A percentile compares a stretch with the other conserved stretches of the same genome.
phyloP scores from a whole-genome alignment of 768 basidiomycete species.

The Agrocybe pediades region DNA sequence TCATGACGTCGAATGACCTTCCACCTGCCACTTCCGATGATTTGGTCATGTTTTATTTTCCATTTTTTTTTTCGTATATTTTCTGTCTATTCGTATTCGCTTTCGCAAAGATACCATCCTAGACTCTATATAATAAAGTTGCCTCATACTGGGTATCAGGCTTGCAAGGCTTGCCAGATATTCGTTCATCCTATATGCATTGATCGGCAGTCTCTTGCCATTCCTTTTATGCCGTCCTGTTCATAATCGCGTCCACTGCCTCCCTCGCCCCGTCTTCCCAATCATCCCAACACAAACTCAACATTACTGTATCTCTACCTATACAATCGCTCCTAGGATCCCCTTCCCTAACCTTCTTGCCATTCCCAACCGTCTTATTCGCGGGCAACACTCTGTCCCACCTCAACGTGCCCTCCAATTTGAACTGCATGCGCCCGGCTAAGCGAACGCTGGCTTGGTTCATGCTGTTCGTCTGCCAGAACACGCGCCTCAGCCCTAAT shows the following conservation, averaged over 20 bases:
- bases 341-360: slow-evolving; percentile 29
- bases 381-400: slow-evolving; percentile 55
- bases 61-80: background rate
- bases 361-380: slow-evolving; percentile 40
- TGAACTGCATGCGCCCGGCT: slow-evolving; percentile 64
- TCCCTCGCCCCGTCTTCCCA: slow-evolving; percentile 51
- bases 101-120: background rate
- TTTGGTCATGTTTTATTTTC: no score
- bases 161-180: no score
- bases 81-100: background rate
- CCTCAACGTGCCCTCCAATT: slow-evolving; percentile 48
- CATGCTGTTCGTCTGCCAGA: slow-evolving; percentile 54
- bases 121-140: no score
- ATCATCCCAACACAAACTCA: slow-evolving; percentile 61
- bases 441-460: slow-evolving; percentile 50
- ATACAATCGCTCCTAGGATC: slow-evolving; percentile 31
- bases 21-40: no score
- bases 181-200: no score
- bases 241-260: slow-evolving; percentile 33
- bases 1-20: slow-evolving; percentile 1
- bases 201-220: no score
- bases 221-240: slow-evolving; percentile 21
- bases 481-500: slow-evolving; percentile 60
- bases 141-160: no score
- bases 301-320: slow-evolving; percentile 49